Evolutionary conservation across 2,329 filamentous ascomycete genomes (phyloP).

Genomic region (Sporothrix pseudoabietina): DNA sequence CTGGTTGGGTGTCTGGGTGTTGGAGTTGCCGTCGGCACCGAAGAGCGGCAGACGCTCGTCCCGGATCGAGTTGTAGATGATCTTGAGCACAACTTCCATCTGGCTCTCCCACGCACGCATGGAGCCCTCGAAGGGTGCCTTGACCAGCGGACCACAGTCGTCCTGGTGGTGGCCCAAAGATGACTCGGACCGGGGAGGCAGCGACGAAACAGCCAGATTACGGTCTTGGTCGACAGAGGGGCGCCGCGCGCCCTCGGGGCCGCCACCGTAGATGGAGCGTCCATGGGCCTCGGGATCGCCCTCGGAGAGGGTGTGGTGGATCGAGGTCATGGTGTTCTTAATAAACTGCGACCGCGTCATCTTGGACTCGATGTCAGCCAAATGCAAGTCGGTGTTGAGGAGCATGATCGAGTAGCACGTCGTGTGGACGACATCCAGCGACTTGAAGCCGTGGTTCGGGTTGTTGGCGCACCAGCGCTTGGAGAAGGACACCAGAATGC

Average conservation of each 20-base stretch:
- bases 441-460: conserved; percentile 88
- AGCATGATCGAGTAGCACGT: conserved; percentile 96
- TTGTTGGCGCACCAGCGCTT: conserved; percentile 94
- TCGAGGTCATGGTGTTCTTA: conserved; percentile 92
- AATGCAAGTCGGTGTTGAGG: conserved; percentile 91
- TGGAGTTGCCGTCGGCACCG: conserved; percentile 60
- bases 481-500: conserved; percentile 87
- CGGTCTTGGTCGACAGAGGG: conserved; percentile 40
- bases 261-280: conserved; percentile 47
- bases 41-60: conserved; percentile 85
- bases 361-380: conserved; percentile 93
- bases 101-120: conserved; percentile 84
- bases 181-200: conserved; percentile 52
- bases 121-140: conserved; percentile 71
- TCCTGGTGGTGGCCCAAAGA: conserved; percentile 44
- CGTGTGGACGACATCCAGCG: conserved; percentile 88
- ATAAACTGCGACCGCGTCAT: conserved; percentile 96
- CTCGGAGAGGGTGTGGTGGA: conserved; percentile 74
- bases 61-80: conserved; percentile 87
- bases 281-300: conserved; percentile 69
- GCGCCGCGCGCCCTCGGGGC: conserved; percentile 1
- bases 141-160: conserved; percentile 75
- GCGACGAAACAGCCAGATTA: conserved; percentile 38
- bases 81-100: conserved; percentile 86
- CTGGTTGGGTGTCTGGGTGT: conserved; percentile 47